Percentiles rank a stretch among this genome's conserved stretches.
phyloP scores from a whole-genome alignment of 2,329 filamentous ascomycete genomes.

The Metarhizium robertsii region DNA sequence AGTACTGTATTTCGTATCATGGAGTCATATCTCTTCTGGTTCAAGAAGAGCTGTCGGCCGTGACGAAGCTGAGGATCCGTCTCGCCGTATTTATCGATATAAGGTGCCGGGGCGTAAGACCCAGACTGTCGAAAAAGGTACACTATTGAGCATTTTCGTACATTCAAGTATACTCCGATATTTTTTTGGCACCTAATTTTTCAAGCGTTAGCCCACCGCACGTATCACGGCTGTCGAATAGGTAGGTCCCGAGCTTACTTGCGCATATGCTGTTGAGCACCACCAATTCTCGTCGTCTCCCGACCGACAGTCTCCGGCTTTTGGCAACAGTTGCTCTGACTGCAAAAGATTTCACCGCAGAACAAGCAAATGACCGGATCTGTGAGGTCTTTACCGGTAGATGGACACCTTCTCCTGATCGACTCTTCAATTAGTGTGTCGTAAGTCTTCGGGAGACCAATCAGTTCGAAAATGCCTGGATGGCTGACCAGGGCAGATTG shows the following conservation, averaged over 20 bases:
- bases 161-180: conserved; percentile 91
- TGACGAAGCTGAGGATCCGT: conserved; percentile 84
- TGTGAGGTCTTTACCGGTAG: conserved; percentile 80
- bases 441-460: conserved; percentile 85
- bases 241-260: conserved; percentile 48
- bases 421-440: conserved; percentile 89
- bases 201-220: not conserved
- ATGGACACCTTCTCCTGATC: conserved; percentile 74
- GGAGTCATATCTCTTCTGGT: conserved; percentile 87
- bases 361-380: conserved; percentile 90
- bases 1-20: conserved; percentile 81
- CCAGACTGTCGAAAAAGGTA: conserved; percentile 77
- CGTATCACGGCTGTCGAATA: not conserved
- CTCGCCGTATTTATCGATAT: conserved; percentile 93
- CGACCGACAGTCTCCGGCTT: conserved; percentile 42
- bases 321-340: conserved; percentile 85
- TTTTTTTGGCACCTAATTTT: conserved; percentile 68
- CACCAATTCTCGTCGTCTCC: conserved; percentile 52
- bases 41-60: conserved; percentile 81
- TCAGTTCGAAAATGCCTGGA: conserved; percentile 86
- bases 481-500: conserved; percentile 54
- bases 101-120: conserved; percentile 79
- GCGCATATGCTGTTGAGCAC: conserved; percentile 82
- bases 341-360: conserved; percentile 95
- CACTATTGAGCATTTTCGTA: conserved; percentile 88